A percentile compares a stretch with the other conserved stretches of the same genome.
Conservation (phyloP, 805 yeast genomes). For the Candida xyloterini region DNA sequence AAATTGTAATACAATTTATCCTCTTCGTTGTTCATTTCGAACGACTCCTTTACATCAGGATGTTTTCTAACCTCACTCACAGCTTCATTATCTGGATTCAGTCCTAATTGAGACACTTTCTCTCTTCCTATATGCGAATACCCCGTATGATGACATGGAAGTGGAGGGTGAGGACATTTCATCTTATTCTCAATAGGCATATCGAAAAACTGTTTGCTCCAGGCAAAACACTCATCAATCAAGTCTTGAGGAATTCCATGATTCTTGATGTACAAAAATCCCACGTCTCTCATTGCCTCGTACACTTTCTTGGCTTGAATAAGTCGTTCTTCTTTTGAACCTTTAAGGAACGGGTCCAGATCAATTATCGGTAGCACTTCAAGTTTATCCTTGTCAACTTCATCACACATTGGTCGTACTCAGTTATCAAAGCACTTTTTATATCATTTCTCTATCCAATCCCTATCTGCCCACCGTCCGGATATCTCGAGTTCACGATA, state of each 20-base stretch:
- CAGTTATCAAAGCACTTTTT: neutral
- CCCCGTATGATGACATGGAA: slow-evolving; percentile 23
- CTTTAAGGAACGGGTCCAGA: slow-evolving; percentile 26
- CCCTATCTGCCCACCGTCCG: neutral
- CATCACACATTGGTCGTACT: neutral
- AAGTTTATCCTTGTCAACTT: neutral
- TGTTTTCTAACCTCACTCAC: slow-evolving; percentile 8
- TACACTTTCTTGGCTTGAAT: slow-evolving; percentile 25
- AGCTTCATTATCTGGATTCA: slow-evolving; percentile 11
- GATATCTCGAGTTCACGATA: neutral
- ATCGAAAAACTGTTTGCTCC: slow-evolving; percentile 27
- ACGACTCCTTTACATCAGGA: slow-evolving; percentile 35
- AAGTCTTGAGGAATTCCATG: slow-evolving; percentile 18
- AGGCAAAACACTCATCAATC: slow-evolving; percentile 13
- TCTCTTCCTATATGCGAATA: slow-evolving; percentile 25
- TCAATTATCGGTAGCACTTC: slow-evolving; percentile 27
- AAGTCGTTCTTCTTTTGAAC: slow-evolving; percentile 21
- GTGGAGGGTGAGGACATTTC: slow-evolving; percentile 22
- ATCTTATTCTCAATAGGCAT: slow-evolving; percentile 21
- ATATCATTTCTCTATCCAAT: neutral
- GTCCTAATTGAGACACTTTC: slow-evolving; percentile 20
- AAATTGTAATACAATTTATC: slow-evolving; percentile 18
- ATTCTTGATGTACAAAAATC: slow-evolving; percentile 21
- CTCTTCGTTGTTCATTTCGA: slow-evolving; percentile 29
- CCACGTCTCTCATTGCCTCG: slow-evolving; percentile 21